A percentile compares a stretch with the other conserved stretches of the same genome.
Conservation (phyloP, 257 asterid species). For the Solanum bulbocastanum region DNA sequence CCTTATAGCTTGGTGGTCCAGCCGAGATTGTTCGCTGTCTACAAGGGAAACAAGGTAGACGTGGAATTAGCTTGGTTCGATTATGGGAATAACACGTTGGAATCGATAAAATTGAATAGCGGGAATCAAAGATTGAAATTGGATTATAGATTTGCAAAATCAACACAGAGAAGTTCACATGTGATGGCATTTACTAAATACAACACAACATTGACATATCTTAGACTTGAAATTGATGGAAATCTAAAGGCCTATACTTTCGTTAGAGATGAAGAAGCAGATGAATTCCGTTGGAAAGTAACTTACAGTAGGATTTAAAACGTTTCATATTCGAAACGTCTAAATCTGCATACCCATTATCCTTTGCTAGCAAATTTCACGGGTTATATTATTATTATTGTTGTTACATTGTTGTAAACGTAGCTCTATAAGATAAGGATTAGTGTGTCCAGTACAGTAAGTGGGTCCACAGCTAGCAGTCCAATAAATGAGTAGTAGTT, state of each 20-base stretch:
- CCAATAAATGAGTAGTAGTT: not conserved
- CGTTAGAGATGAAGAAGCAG: not conserved
- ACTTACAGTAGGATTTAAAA: constrained; percentile 1
- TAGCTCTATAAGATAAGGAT: not conserved
- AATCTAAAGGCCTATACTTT: constrained; percentile 24
- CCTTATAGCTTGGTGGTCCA: not conserved
- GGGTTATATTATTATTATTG: not conserved
- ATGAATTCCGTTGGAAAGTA: constrained; percentile 2
- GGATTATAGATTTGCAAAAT: constrained; percentile 1
- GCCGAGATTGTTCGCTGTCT: not conserved
- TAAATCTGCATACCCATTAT: not conserved
- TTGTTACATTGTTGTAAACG: not conserved
- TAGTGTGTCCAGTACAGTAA: not conserved
- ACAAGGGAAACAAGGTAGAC: not conserved
- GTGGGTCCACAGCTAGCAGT: not conserved
- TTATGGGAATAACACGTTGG: not conserved
- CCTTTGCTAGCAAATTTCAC: not conserved
- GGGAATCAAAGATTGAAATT: not conserved
- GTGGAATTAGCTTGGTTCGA: not conserved
- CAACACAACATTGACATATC: constrained; percentile 30
- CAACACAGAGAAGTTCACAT: not conserved
- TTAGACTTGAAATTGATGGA: constrained; percentile 38
- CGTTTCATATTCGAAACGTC: not conserved
- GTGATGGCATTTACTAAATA: constrained; percentile 13
- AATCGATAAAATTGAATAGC: constrained; percentile 2